Evolutionary conservation across 257 asterid genomes (phyloP).

Genomic region (Salvia hispanica): DNA sequence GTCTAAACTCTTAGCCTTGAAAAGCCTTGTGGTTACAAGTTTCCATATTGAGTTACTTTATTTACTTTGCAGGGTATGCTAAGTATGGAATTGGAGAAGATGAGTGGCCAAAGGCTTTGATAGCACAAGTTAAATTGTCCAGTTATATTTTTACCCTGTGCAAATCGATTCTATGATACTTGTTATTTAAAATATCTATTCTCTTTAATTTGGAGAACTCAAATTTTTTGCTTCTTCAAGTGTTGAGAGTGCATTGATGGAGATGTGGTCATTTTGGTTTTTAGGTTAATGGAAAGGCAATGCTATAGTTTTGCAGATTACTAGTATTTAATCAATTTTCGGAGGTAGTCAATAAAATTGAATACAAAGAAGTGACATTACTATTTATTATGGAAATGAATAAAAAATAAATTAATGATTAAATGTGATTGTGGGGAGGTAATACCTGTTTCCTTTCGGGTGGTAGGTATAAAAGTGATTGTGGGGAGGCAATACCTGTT

Average conservation of each 20-base stretch:
- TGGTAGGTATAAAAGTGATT: too few species aligned
- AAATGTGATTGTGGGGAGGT: too few species aligned
- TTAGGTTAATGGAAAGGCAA: neutral
- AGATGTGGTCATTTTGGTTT: constrained; percentile 15
- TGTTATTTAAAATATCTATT: constrained; percentile 24
- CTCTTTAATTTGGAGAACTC: constrained; percentile 28
- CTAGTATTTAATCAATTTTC: too few species aligned
- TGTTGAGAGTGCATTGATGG: constrained; percentile 21
- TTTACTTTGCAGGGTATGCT: constrained; percentile 31
- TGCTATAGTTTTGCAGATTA: too few species aligned
- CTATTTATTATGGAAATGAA: too few species aligned
- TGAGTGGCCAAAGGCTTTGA: constrained; percentile 25
- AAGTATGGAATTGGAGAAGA: constrained; percentile 24
- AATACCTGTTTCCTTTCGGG: too few species aligned
- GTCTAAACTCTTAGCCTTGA: neutral
- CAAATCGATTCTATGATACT: constrained; percentile 21
- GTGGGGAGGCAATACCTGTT: too few species aligned
- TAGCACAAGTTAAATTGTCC: constrained; percentile 8
- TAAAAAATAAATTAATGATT: too few species aligned
- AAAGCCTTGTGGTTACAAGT: neutral
- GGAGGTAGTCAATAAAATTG: too few species aligned
- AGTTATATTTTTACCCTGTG: constrained; percentile 23
- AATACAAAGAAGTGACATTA: too few species aligned
- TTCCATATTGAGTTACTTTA: too few species aligned
- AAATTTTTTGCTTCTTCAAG: constrained; percentile 2